Evolutionary conservation across 2,329 filamentous ascomycete species (phyloP), one percentile per base, ranked within the genome.

Genomic region (Hymenoscyphus linearis): DNA sequence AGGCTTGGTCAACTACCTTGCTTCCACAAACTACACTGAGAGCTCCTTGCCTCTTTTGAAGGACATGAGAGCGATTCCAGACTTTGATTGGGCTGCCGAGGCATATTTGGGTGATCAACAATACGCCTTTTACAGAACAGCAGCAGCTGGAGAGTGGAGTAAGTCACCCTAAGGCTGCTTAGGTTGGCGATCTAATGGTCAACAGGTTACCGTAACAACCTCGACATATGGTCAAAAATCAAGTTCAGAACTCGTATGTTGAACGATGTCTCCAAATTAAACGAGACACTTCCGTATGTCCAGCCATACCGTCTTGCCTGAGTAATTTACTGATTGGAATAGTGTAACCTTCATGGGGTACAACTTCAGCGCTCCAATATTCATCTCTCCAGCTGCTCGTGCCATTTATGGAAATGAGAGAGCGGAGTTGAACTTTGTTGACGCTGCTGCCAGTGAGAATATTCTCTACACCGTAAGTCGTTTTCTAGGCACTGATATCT

Each of bases 171-270:
- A 9, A 4, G 10, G 31, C 31, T 7, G 3, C 31, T 26, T 22
- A 4, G 2, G 25, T 4, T 25, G 25, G 14, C 12, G 25, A 52
- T 4, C 16, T 52, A 26, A 22, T 14, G 3, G 18, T 6, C 13
- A 22, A 52, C 22, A 54, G 52, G 36, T 26, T 61, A 61, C 34
- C 69, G 70, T 34, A 82, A 84, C 63, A 85, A 85, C 60, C 74
- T 79, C 61, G 74, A 75, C 1, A 80, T 80, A 3, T 85, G 77
- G 69, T 73, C 79, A 60, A 74, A 77, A 10, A 81, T 79, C 70
- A 76, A 76, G 62, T 78, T 82, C 55, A 72, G 76, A 1, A 79
- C 79, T 1, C 73, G 77, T 0, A 71, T 79, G 25, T 69, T 80
- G 4, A 66, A 70, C 34, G 73, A 80, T 57, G 76, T 76, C 18